Evolutionary conservation across 2,329 filamentous ascomycete species (phyloP).

Genomic region (Fusarium sp.): DNA sequence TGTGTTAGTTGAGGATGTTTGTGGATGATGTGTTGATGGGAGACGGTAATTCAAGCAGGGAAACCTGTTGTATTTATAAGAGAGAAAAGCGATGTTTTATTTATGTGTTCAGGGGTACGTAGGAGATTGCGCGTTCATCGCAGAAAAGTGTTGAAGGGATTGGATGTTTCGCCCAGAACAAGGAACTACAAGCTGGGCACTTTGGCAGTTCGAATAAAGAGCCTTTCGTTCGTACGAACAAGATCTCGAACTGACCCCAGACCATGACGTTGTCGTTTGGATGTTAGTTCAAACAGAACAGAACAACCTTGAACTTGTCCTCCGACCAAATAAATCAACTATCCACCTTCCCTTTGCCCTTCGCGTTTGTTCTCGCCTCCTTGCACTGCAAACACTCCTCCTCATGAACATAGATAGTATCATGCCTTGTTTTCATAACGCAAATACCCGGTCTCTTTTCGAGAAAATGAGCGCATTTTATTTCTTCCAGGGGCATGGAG

Average conservation of each 20-base stretch:
- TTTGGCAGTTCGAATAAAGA: fast-evolving
- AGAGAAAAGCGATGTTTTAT: too few species aligned
- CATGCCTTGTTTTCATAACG: background rate
- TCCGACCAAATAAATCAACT: background rate
- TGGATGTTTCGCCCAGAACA: background rate
- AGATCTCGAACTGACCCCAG: too few species aligned
- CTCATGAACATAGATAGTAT: constrained; percentile 14
- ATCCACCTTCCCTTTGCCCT: background rate
- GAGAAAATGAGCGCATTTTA: background rate
- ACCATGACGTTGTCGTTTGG: fast-evolving
- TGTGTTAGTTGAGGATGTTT: background rate
- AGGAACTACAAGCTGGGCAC: background rate
- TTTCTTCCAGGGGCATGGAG: constrained; percentile 6
- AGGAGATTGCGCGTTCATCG: background rate
- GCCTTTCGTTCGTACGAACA: background rate
- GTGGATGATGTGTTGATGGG: background rate
- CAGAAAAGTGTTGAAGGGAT: too few species aligned
- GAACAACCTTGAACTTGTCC: fast-evolving
- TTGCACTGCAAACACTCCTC: constrained; percentile 15
- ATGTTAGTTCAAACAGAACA: background rate
- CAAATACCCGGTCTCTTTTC: background rate
- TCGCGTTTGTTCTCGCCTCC: background rate
- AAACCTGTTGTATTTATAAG: background rate
- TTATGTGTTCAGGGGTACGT: background rate
- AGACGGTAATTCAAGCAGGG: too few species aligned